Evolutionary conservation across 2,329 filamentous ascomycete species (phyloP).

Genomic region (Microsporum audouinii): DNA sequence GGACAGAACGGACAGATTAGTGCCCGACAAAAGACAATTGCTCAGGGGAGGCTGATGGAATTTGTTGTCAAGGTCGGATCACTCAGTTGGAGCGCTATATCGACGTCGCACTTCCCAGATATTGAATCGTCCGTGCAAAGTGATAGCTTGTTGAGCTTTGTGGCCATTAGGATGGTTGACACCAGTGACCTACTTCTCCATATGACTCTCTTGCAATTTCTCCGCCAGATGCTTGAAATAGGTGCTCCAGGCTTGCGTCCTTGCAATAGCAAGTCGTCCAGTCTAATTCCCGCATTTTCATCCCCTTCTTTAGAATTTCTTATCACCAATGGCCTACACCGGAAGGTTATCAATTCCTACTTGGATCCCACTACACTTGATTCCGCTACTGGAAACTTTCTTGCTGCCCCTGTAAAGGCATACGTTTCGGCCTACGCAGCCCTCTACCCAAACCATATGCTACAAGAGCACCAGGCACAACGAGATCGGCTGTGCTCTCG

Average conservation of each 20-base stretch:
- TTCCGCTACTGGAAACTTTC: conserved; percentile 42
- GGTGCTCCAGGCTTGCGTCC: conserved; percentile 26
- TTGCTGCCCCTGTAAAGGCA: conserved; percentile 44
- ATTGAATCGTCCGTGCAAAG: conserved; percentile 37
- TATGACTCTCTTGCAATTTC: conserved; percentile 48
- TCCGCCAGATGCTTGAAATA: conserved; percentile 41
- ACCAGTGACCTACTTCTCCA: conserved; percentile 49
- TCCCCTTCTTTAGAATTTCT: conserved; percentile 42
- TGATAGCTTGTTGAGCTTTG: conserved; percentile 44
- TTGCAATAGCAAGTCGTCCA: conserved; percentile 19
- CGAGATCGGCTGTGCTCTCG: conserved; percentile 38
- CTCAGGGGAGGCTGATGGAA: conserved; percentile 49
- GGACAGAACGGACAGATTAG: conserved; percentile 31
- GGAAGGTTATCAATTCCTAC: conserved; percentile 40
- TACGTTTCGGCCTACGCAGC: conserved; percentile 48
- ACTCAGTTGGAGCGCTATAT: conserved; percentile 45
- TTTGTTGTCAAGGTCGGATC: conserved; percentile 44
- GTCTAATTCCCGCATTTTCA: conserved; percentile 29
- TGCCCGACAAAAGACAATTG: conserved; percentile 45
- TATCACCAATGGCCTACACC: conserved; percentile 40
- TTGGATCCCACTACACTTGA: conserved; percentile 41
- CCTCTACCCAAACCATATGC: conserved; percentile 44
- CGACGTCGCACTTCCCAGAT: conserved; percentile 40
- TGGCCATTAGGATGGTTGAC: conserved; percentile 46
- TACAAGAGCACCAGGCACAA: conserved; percentile 31